Evolutionary conservation across 2,329 filamentous ascomycete species (phyloP).

Genomic region (Colletotrichum godetiae): DNA sequence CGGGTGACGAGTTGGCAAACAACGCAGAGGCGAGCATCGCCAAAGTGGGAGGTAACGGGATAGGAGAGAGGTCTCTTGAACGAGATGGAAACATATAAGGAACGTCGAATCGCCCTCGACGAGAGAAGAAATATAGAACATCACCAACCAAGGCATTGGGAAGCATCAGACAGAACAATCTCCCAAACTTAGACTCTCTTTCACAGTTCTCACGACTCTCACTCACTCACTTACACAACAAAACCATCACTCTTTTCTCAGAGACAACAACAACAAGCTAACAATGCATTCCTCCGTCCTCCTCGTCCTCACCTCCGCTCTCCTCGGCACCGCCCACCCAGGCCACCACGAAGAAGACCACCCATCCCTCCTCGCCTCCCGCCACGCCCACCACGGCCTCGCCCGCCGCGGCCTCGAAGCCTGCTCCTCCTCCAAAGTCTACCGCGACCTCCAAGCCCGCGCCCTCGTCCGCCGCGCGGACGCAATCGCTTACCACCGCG

Average conservation of each 20-base stretch:
- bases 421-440: slow-evolving; percentile 9
- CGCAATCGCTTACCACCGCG: slow-evolving; percentile 18
- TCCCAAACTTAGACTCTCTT: not conserved
- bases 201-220: not conserved
- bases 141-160: not conserved
- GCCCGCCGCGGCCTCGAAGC: slow-evolving; percentile 20
- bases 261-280: not conserved
- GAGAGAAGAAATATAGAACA: too few species aligned
- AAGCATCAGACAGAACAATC: not conserved
- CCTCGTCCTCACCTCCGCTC: slow-evolving; percentile 10
- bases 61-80: not conserved
- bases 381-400: slow-evolving; percentile 21
- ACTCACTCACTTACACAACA: not conserved
- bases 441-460: slow-evolving; percentile 22
- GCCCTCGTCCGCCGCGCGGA: slow-evolving; percentile 22
- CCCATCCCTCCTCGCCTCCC: slow-evolving; percentile 13
- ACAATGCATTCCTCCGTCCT: slow-evolving; percentile 18
- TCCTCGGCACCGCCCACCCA: slow-evolving; percentile 22
- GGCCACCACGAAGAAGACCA: slow-evolving; percentile 21
- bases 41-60: not conserved
- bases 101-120: not conserved
- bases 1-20: not conserved
- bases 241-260: not conserved
- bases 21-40: not conserved
- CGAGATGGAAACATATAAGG: not conserved